phyloP scores from a whole-genome alignment of 768 basidiomycete genomes.

The Leccinum boreale region DNA sequence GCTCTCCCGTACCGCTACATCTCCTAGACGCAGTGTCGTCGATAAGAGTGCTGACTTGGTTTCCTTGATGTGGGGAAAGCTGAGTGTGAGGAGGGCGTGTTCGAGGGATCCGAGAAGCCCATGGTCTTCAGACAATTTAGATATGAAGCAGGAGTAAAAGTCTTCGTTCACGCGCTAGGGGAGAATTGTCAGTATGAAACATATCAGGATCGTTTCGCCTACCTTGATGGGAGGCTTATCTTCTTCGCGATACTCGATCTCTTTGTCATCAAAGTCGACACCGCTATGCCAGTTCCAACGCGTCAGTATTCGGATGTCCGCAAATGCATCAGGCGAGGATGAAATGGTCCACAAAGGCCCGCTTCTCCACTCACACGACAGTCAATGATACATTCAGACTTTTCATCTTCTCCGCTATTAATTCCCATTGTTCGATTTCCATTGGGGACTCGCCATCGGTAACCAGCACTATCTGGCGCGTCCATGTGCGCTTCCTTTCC shows the following conservation, averaged over 20 bases:
- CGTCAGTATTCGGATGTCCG: conserved; percentile 5
- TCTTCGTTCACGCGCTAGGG: conserved; percentile 67
- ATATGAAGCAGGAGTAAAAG: conserved; percentile 55
- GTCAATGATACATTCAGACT: conserved; percentile 53
- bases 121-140: conserved; percentile 30
- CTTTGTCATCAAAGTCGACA: conserved; percentile 82
- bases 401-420: conserved; percentile 63
- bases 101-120: conserved; percentile 32
- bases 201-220: neutral
- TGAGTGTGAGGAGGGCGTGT: conserved; percentile 25
- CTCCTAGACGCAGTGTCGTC: conserved; percentile 77
- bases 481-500: conserved; percentile 75
- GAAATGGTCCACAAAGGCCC: neutral
- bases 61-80: conserved; percentile 57
- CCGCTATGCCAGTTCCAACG: conserved; percentile 48
- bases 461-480: conserved; percentile 74
- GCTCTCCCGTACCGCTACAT: conserved; percentile 58
- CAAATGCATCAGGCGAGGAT: neutral
- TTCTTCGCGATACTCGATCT: conserved; percentile 57
- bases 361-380: conserved; percentile 56
- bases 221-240: conserved; percentile 77
- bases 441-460: conserved; percentile 83
- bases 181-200: neutral
- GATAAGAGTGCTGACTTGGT: conserved; percentile 63
- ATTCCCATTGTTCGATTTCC: conserved; percentile 74